Conservation (phyloP, 2,329 filamentous ascomycete genomes). For the Rosellinia necatrix region DNA sequence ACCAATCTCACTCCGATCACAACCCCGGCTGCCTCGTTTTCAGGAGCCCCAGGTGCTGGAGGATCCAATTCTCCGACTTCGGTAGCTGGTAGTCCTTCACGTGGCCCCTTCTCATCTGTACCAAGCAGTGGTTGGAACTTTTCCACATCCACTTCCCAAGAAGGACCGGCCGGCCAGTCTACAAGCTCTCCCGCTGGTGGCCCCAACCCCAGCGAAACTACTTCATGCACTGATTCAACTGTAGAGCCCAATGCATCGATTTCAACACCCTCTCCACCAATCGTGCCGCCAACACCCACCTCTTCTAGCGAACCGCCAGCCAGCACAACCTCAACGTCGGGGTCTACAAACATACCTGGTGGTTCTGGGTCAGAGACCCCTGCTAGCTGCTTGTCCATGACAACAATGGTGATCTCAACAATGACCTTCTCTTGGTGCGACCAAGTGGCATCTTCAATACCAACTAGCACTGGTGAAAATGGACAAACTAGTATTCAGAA, state of each 20-base stretch:
- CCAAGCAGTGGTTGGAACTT: conserved; percentile 41
- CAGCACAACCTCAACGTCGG: conserved; percentile 12
- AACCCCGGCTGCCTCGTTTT: conserved; percentile 24
- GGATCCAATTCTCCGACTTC: conserved; percentile 18
- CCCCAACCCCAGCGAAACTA: conserved; percentile 21
- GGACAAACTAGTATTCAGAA: conserved; percentile 15
- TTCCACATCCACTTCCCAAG: conserved; percentile 31
- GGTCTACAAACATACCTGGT: conserved; percentile 1
- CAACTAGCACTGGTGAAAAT: conserved; percentile 13
- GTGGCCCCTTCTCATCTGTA: conserved; percentile 33
- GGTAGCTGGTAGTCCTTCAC: conserved; percentile 20
- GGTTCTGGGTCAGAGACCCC: conserved; percentile 19
- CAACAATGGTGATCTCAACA: conserved; percentile 36
- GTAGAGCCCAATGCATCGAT: conserved; percentile 14
- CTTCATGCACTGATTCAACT: conserved; percentile 25
- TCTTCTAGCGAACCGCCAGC: conserved; percentile 12
- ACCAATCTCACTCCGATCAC: conserved; percentile 18
- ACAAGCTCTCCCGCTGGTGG: conserved; percentile 15
- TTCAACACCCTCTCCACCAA: conserved; percentile 28
- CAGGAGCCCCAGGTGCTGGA: conserved; percentile 25
- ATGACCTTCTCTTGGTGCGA: conserved; percentile 40
- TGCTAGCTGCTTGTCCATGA: conserved; percentile 35
- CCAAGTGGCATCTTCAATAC: conserved; percentile 31
- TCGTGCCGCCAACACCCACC: conserved; percentile 27
- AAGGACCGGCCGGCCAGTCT: conserved; percentile 23